Evolutionary conservation across 495 filamentous ascomycete genomes (phyloP).

Genomic region (Lasiosphaeria ovina): DNA sequence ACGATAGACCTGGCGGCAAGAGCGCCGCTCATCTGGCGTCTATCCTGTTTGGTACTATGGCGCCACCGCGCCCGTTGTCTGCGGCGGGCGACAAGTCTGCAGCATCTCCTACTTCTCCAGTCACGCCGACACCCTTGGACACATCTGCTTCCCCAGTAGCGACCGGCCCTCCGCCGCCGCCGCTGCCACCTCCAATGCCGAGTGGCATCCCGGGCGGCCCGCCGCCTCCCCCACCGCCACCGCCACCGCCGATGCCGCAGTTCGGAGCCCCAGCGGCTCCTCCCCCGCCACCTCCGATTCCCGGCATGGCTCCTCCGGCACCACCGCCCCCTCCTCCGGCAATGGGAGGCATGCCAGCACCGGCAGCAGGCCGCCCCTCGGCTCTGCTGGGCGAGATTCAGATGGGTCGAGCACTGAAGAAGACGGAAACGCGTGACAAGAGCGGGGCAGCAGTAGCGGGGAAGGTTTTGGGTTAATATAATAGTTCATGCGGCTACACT

Average conservation of each 20-base stretch:
- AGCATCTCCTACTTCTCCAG: slow-evolving; percentile 41
- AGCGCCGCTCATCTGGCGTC: slow-evolving; percentile 89
- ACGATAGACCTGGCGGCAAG: slow-evolving; percentile 70
- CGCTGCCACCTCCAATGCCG: slow-evolving; percentile 36
- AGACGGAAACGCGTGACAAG: slow-evolving; percentile 82
- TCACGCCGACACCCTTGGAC: slow-evolving; percentile 36
- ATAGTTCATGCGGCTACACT: slow-evolving; percentile 22
- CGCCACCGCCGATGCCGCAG: slow-evolving; percentile 45
- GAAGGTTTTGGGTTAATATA: slow-evolving; percentile 55
- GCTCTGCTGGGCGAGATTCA: slow-evolving; percentile 78
- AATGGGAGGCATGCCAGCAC: slow-evolving; percentile 38
- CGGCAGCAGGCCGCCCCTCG: slow-evolving; percentile 44
- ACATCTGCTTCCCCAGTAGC: slow-evolving; percentile 36
- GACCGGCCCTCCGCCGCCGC: slow-evolving; percentile 29
- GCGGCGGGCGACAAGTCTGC: slow-evolving; percentile 69
- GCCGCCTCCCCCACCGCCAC: slow-evolving; percentile 46
- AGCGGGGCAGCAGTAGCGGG: slow-evolving; percentile 69
- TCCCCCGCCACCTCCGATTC: slow-evolving; percentile 48
- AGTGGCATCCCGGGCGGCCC: slow-evolving; percentile 32
- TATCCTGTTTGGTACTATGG: slow-evolving; percentile 97
- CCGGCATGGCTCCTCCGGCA: slow-evolving; percentile 39
- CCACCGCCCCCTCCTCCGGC: slow-evolving; percentile 53
- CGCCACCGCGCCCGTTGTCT: slow-evolving; percentile 82
- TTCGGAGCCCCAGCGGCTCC: slow-evolving; percentile 36
- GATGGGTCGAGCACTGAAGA: slow-evolving; percentile 70